Evolutionary conservation across 1,139 yeast genomes (phyloP).

Genomic region (Candida pseudocylindracea): DNA sequence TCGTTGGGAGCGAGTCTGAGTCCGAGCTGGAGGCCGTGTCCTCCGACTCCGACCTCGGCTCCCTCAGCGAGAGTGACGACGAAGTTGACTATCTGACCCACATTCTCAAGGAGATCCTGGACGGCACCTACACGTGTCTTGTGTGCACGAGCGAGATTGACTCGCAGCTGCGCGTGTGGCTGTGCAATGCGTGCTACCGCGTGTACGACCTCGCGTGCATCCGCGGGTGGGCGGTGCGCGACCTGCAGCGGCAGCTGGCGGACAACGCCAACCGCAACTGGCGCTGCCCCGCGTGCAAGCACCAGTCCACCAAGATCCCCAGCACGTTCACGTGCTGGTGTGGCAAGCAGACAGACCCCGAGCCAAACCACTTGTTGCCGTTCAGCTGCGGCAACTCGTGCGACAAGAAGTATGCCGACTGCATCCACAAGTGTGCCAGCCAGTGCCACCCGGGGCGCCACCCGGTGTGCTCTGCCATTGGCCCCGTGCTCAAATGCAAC

Average conservation of each 20-base stretch:
- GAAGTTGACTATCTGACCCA: not conserved
- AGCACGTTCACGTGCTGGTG: slow-evolving; percentile 73
- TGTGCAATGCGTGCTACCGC: slow-evolving; percentile 49
- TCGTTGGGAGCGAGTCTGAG: not conserved
- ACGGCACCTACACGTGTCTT: slow-evolving; percentile 54
- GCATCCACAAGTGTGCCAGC: slow-evolving; percentile 57
- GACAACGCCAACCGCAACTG: slow-evolving; percentile 19
- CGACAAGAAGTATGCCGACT: slow-evolving; percentile 24
- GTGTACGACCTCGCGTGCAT: slow-evolving; percentile 72
- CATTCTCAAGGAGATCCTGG: slow-evolving; percentile 29
- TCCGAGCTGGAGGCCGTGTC: not conserved
- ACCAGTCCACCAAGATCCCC: slow-evolving; percentile 28
- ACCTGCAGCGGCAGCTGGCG: slow-evolving; percentile 33
- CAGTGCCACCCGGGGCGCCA: slow-evolving; percentile 88
- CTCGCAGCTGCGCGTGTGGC: slow-evolving; percentile 45
- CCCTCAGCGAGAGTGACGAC: slow-evolving; percentile 7
- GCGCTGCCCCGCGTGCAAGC: slow-evolving; percentile 82
- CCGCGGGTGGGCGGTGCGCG: slow-evolving; percentile 59
- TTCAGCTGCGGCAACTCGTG: slow-evolving; percentile 87
- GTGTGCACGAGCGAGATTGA: slow-evolving; percentile 74
- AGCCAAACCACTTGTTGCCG: slow-evolving; percentile 35
- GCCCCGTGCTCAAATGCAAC: slow-evolving; percentile 43
- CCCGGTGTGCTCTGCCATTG: slow-evolving; percentile 58
- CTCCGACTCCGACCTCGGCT: slow-evolving; percentile 9
- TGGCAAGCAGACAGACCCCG: slow-evolving; percentile 54